phyloP scores from a whole-genome alignment of 176 grass and related monocot species.

The Dactylis glomerata region DNA sequence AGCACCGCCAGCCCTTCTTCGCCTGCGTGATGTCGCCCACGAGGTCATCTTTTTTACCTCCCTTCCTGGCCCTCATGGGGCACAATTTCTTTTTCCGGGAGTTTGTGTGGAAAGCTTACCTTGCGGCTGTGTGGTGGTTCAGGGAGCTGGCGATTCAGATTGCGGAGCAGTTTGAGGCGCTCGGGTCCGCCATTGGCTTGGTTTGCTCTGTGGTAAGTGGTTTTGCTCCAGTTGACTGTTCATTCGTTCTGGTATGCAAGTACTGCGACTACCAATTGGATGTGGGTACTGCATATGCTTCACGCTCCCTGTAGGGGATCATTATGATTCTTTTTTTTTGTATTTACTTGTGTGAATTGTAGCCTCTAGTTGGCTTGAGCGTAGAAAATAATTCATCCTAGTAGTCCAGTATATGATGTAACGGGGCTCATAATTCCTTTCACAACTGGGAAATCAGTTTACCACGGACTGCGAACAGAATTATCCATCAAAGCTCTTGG shows the following conservation, averaged over 20 bases:
- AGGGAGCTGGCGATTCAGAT: slow-evolving; percentile 99
- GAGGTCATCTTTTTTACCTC: slow-evolving; percentile 24
- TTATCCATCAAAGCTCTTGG: no score
- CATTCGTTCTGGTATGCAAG: neutral
- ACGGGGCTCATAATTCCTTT: neutral
- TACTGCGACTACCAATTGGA: neutral
- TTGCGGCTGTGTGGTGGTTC: neutral
- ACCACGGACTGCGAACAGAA: no score
- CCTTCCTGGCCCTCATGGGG: neutral
- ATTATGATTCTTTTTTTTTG: neutral
- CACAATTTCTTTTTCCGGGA: neutral
- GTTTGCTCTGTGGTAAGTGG: slow-evolving; percentile 72
- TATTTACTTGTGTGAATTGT: slow-evolving; percentile 4
- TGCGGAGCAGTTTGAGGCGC: slow-evolving; percentile 79
- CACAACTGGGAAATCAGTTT: no score
- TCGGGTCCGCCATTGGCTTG: slow-evolving; percentile 67
- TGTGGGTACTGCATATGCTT: neutral
- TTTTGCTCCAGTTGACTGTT: neutral
- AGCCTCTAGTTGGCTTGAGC: neutral
- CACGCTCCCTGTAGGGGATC: neutral
- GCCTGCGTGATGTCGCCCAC: slow-evolving; percentile 79
- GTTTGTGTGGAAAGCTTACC: neutral
- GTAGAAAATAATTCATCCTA: neutral
- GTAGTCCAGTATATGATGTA: neutral
- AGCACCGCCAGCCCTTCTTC: slow-evolving; percentile 63